Evolutionary conservation across 176 grass and related monocot species (phyloP), one percentile per base, ranked within the genome.

Genomic region (Oryza brachyantha): DNA sequence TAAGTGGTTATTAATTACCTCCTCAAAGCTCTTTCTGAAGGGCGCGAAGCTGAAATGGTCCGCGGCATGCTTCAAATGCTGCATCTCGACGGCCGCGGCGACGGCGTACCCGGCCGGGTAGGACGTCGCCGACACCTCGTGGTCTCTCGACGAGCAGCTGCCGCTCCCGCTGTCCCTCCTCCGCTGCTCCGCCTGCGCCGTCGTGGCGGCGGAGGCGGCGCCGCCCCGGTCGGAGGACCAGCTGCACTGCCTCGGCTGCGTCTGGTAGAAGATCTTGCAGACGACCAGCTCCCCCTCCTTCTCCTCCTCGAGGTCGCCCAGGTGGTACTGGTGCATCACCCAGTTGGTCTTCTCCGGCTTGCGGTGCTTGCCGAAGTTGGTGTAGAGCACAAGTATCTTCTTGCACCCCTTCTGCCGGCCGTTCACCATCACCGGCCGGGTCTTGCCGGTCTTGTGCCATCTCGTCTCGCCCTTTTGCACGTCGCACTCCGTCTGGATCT

Each of bases 281-380:
- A 99, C 96, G 37, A 99, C 92, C 0, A 99, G 85, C 82, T 99
- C 96, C 25, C 96, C 96, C 24, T 99, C 96, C 78, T 96, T 99
- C 88, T 99, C 96, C 50, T 99, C 96, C 68, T 99, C 96, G 37
- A 91, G 81, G 78, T 95, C 92, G 13, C 96, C 96, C 8, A 99
- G 88, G 78, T 99, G 96, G 84, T 99, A 99, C 80, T 99, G 96
- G 64, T 99, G 96, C 96, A 96, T 99, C 70, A 99, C 96, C 96
- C 96, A 99, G 83, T 99, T 99, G 14, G 96, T 99, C 71, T 99
- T 99, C 81, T 99, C 96, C 2, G 96, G 96, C 77, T 99, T 99
- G 64, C 90, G 75, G 67, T 93, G 90, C 86, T 99, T 99, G 28
- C 96, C 92, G 64, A 94, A 99, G 81, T 96, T 99, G 81, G 96